Evolutionary conservation across 768 basidiomycete genomes (phyloP), one percentile per base, ranked within the genome.

Genomic region (Macrolepiota albuminosa): DNA sequence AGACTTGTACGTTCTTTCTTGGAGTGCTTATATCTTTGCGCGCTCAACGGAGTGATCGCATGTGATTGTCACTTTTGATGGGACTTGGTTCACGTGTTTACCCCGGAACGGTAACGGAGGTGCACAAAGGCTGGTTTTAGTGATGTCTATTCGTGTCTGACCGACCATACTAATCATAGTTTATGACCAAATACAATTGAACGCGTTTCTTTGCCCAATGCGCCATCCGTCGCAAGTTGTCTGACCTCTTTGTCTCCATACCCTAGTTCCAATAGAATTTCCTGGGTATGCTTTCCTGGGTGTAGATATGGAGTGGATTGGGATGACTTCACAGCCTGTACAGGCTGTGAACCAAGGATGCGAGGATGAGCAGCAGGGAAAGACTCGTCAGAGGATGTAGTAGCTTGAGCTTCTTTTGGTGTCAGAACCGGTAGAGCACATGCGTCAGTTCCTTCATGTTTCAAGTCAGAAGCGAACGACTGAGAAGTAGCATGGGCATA

Each of bases 351-450:
- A 31, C 68, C 69, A 31, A 48, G 59, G 16, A 86, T 67, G 33
- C 68, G 69, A 18, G 85, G 85, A 66, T 87, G 86, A 46, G 80
- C 78, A n/a, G 69, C 65, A 6, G 88, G 86, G 21, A 81, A 62
- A 31, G 65, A 43, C 18, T 72, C 74, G 7, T 68, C 71, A 3
- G 75, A 66, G 14, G 75, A 64, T 58, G 78, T 72, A 29, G 80
- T 69, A 36, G 69, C 71, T 2, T 76, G 79, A 5, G 87, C 88
- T 76, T 92, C 89, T 29, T 72, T 66, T 0, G 86, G 80, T 5
- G 82, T 78, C 31, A 91, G 76, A 34, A 92, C 86, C 0, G 90
- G 89, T 14, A 88, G 72, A 10, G 80, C 80, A 67, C 90, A 92
- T 8, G 88, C 85, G 60, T 92, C 90, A 13, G 81, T 86, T 33